These are phyloP conservation scores for Vanrija sp. DNA, from an alignment of 1,284 basidiomycete genomes.

Conservation along the genomic window DNA sequence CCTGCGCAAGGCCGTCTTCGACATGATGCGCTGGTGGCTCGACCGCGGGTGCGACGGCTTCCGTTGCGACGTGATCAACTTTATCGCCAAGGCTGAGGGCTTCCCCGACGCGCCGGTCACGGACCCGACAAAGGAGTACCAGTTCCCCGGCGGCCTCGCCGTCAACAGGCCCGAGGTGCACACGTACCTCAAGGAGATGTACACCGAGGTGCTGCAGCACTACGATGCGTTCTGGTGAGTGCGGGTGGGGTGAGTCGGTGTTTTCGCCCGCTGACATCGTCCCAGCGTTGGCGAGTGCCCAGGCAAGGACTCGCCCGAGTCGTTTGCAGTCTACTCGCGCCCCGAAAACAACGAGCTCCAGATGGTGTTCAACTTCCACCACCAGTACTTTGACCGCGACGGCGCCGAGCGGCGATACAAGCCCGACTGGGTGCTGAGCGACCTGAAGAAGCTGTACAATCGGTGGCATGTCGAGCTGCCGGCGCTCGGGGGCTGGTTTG, in stretches of 20 bases:
- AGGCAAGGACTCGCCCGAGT: constrained; percentile 5
- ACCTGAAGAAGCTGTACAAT: constrained; percentile 58
- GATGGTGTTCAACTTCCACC: constrained; percentile 51
- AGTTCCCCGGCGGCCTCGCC: constrained; percentile 56
- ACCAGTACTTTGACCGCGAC: constrained; percentile 45
- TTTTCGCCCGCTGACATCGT: too few relatives aligned
- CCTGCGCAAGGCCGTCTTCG: constrained; percentile 41
- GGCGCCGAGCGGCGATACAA: constrained; percentile 5
- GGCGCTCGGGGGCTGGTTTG: constrained; percentile 62
- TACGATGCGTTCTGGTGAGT: constrained; percentile 24
- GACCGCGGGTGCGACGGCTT: constrained; percentile 53
- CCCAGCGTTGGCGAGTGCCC: constrained; percentile 11
- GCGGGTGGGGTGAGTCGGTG: too few relatives aligned
- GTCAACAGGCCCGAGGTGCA: constrained; percentile 64
- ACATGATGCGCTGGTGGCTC: constrained; percentile 52
- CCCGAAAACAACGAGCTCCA: constrained; percentile 63
- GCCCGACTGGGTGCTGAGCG: constrained; percentile 55
- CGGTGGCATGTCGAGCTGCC: constrained; percentile 62
- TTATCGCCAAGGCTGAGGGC: constrained; percentile 55
- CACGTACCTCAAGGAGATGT: constrained; percentile 66
- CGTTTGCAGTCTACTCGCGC: constrained; percentile 55
- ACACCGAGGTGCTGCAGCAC: constrained; percentile 54
- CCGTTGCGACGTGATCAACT: constrained; percentile 19
- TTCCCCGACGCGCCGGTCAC: constrained; percentile 63
- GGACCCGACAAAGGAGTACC: constrained; percentile 55